Evolutionary conservation across 75 land plant genomes (phyloP).

Genomic region (Cryptomeria japonica): DNA sequence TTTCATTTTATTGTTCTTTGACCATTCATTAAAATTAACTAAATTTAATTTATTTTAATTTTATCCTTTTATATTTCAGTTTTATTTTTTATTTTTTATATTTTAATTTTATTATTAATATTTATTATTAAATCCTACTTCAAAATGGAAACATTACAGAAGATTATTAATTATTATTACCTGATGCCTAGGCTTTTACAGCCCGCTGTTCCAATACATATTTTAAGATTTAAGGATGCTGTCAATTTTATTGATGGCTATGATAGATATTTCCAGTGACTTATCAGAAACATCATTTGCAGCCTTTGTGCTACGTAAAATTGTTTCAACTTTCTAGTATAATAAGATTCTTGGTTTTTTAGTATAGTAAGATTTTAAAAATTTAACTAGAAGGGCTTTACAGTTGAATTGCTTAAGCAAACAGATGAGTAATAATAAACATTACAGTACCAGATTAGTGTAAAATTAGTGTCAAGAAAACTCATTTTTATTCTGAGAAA

Average conservation of each 20-base stretch:
- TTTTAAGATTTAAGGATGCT: neutral
- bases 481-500: no score
- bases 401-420: neutral
- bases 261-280: neutral
- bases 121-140: no score
- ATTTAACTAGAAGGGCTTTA: neutral
- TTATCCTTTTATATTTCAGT: no score
- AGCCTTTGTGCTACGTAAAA: no score
- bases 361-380: neutral
- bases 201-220: neutral
- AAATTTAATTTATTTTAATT: no score
- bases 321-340: no score
- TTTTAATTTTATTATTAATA: no score
- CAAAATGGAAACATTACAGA: no score
- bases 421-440: neutral
- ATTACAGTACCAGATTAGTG: neutral
- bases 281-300: neutral
- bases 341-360: no score
- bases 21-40: no score
- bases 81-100: no score
- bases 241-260: neutral
- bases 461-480: neutral
- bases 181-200: neutral
- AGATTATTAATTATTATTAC: neutral
- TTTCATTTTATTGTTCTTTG: no score